These are phyloP conservation scores for Pseudogymnoascus sp. DNA, from an alignment of 2,329 filamentous ascomycete species.

Conservation along the genomic window DNA sequence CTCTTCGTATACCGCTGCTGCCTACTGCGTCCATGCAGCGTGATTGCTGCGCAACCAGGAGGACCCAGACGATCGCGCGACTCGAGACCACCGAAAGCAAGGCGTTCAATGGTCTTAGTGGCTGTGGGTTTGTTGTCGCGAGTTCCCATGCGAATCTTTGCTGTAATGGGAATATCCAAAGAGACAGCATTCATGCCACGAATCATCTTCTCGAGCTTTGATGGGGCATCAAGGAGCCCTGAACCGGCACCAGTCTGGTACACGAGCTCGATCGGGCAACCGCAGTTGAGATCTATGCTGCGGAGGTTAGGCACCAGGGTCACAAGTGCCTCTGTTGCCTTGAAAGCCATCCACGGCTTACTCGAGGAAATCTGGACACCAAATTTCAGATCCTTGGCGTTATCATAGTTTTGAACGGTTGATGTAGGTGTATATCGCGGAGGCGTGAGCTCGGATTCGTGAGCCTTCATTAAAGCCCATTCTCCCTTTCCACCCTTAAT, in stretches of 20 bases:
- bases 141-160: constrained; percentile 90
- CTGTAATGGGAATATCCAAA: constrained; percentile 81
- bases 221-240: constrained; percentile 77
- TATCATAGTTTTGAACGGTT: constrained; percentile 62
- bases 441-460: constrained; percentile 69
- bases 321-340: constrained; percentile 75
- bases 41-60: constrained; percentile 87
- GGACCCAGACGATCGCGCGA: constrained; percentile 62
- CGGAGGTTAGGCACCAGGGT: constrained; percentile 73
- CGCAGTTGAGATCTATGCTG: constrained; percentile 91
- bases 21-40: constrained; percentile 83
- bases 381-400: constrained; percentile 75
- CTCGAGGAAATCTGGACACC: constrained; percentile 89
- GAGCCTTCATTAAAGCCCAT: constrained; percentile 91
- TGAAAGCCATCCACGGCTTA: constrained; percentile 84
- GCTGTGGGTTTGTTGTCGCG: constrained; percentile 72
- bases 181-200: constrained; percentile 94
- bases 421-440: constrained; percentile 54
- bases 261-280: constrained; percentile 92
- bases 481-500: constrained; percentile 85
- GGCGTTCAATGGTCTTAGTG: constrained; percentile 69
- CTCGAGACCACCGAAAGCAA: constrained; percentile 73
- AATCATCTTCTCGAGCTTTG: constrained; percentile 89
- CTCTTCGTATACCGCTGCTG: constrained; percentile 88
- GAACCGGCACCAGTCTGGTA: constrained; percentile 84